A percentile compares a stretch with the other conserved stretches of the same genome.
These are phyloP conservation scores for Balamuthia mandrillaris DNA, from an alignment of 208 protist species.

Conservation along the genomic window DNA sequence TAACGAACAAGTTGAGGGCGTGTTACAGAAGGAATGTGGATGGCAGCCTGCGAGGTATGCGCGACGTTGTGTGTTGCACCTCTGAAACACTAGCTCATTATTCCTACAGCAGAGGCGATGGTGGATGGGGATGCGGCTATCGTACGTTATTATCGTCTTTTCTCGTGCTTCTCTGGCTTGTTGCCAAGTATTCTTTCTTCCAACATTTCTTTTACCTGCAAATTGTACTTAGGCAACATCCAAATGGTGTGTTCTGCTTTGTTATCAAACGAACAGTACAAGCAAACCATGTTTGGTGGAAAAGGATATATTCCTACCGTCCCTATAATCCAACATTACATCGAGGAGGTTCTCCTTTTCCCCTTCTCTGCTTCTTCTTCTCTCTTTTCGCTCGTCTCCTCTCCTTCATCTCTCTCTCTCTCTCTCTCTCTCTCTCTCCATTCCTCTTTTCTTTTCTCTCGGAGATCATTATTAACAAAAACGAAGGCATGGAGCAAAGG, in stretches of 20 bases:
- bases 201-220: not conserved
- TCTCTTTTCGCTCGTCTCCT: too few relatives aligned
- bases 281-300: slow-evolving; percentile 12
- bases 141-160: not conserved
- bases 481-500: slow-evolving; percentile 20
- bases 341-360: too few relatives aligned
- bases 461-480: too few relatives aligned
- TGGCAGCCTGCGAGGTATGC: slow-evolving; percentile 11
- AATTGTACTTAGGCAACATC: not conserved
- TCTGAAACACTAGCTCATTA: slow-evolving; percentile 9
- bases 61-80: slow-evolving; percentile 24
- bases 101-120: slow-evolving; percentile 25
- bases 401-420: too few relatives aligned
- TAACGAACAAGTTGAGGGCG: not conserved
- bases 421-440: too few relatives aligned
- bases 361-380: too few relatives aligned
- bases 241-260: slow-evolving; percentile 36
- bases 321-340: slow-evolving; percentile 23
- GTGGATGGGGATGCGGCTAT: slow-evolving; percentile 25
- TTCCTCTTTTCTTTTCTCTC: too few relatives aligned
- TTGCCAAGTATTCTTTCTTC: not conserved
- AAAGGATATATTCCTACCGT: slow-evolving; percentile 24
- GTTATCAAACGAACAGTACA: slow-evolving; percentile 19
- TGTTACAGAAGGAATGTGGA: slow-evolving; percentile 6
- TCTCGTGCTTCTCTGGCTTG: not conserved